Percentiles rank a stretch among this genome's conserved stretches.
Conservation (phyloP, 768 basidiomycete genomes). For the Mycena olivaceomarginata region DNA sequence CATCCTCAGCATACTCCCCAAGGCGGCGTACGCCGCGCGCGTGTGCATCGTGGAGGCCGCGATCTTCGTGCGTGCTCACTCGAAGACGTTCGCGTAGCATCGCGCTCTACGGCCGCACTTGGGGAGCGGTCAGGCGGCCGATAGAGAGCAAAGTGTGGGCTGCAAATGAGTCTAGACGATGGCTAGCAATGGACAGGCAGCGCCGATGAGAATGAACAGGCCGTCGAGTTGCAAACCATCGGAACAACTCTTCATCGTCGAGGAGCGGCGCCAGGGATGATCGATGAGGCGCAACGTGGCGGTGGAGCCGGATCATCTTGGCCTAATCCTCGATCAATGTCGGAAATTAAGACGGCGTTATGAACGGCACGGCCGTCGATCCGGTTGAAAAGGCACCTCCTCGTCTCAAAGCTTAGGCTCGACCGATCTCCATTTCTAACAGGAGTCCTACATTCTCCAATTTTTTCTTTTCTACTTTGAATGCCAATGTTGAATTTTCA, state of each 20-base stretch:
- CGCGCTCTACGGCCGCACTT: too few species aligned
- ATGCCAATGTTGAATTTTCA: too few species aligned
- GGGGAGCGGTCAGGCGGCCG: background rate
- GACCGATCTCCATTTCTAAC: too few species aligned
- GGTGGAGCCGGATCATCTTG: too few species aligned
- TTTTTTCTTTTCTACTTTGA: too few species aligned
- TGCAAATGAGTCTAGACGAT: background rate
- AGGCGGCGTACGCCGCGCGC: conserved; percentile 3
- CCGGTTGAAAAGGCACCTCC: too few species aligned
- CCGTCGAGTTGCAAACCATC: background rate
- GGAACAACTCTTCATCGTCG: too few species aligned
- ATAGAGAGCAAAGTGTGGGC: conserved; percentile 6
- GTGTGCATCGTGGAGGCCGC: background rate
- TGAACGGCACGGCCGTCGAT: too few species aligned
- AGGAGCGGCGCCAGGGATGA: background rate
- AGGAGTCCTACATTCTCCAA: too few species aligned
- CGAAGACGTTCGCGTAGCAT: conserved; percentile 1
- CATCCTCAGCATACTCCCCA: conserved; percentile 1
- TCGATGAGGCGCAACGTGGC: too few species aligned
- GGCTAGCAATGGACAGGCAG: background rate
- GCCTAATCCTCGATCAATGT: background rate
- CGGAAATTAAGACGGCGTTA: background rate
- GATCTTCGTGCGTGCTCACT: background rate
- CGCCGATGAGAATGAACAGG: background rate
- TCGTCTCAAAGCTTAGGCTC: too few species aligned